phyloP scores from a whole-genome alignment of 176 grass and related monocot species.

The Otatea glauca region DNA sequence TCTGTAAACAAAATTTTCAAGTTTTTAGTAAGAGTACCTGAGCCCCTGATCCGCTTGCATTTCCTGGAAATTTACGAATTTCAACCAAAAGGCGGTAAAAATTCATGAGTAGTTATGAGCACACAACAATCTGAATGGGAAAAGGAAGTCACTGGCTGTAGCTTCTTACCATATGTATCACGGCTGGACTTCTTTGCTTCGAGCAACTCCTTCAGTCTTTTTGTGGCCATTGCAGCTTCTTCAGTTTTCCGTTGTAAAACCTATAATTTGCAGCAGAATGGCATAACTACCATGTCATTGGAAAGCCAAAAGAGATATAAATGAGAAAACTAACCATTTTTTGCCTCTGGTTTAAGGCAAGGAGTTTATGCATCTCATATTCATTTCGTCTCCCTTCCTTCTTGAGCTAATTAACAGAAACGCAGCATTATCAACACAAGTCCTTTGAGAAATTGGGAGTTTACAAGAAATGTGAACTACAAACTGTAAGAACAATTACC shows the following conservation, averaged over 20 bases:
- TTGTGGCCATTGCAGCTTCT: constrained; percentile 80
- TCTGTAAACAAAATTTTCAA: background rate
- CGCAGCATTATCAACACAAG: constrained; percentile 15
- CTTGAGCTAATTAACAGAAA: constrained; percentile 71
- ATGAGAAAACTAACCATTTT: constrained; percentile 65
- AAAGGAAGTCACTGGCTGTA: background rate
- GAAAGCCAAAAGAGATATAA: background rate
- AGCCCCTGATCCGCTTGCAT: constrained; percentile 60
- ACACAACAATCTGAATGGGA: constrained; percentile 15
- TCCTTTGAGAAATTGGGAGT: background rate
- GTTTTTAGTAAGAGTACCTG: constrained; percentile 62
- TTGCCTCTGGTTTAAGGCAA: constrained; percentile 89
- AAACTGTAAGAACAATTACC: constrained; percentile 50
- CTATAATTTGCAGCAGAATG: constrained; percentile 47
- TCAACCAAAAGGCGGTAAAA: constrained; percentile 18
- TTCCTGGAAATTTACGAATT: constrained; percentile 41
- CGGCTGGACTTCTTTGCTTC: constrained; percentile 88
- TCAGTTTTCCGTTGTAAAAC: constrained; percentile 93
- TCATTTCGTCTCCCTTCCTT: constrained; percentile 91
- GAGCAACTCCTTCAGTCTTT: constrained; percentile 83
- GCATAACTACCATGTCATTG: background rate
- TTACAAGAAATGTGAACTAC: constrained; percentile 26
- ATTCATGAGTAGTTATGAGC: constrained; percentile 15
- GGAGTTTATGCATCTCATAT: constrained; percentile 98
- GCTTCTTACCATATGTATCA: constrained; percentile 60